These are phyloP conservation scores for Metschnikowia similis DNA, from an alignment of 805 yeast species.

Conservation along the genomic window DNA sequence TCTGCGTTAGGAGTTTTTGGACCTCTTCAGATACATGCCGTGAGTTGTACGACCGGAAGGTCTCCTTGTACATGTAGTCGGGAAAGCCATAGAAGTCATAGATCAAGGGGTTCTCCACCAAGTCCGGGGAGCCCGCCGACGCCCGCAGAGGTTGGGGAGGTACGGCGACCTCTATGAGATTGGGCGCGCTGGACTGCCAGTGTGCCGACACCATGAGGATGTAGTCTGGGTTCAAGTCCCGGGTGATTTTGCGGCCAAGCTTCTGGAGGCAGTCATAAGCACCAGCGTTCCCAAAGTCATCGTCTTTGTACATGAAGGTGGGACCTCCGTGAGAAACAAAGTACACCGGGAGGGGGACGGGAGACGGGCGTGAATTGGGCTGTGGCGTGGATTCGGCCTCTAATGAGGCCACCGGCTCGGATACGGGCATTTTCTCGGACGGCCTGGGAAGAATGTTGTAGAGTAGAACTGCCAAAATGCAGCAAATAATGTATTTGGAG, in stretches of 20 bases:
- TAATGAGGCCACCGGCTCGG: no score
- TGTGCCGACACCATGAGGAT: slow-evolving; percentile 71
- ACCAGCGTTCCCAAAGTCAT: slow-evolving; percentile 51
- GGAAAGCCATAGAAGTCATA: slow-evolving; percentile 81
- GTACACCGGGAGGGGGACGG: slow-evolving; percentile 49
- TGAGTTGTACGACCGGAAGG: slow-evolving; percentile 52
- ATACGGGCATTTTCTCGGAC: not conserved
- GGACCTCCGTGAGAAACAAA: slow-evolving; percentile 87
- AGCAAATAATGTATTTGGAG: not conserved
- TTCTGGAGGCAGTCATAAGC: slow-evolving; percentile 51
- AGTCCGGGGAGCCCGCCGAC: slow-evolving; percentile 21
- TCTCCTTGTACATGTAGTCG: slow-evolving; percentile 53
- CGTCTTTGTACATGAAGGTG: slow-evolving; percentile 58
- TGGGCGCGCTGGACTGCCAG: slow-evolving; percentile 53
- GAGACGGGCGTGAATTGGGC: no score
- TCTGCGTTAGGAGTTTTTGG: slow-evolving; percentile 31
- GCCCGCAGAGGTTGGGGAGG: slow-evolving; percentile 24
- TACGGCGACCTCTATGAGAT: slow-evolving; percentile 46
- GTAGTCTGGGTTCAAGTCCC: slow-evolving; percentile 56
- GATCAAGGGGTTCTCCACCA: slow-evolving; percentile 45
- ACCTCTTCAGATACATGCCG: slow-evolving; percentile 42
- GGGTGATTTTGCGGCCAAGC: slow-evolving; percentile 50
- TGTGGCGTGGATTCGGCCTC: no score
- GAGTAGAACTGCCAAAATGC: not conserved
- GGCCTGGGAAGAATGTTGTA: not conserved